Evolutionary conservation across 1,139 yeast species (phyloP).

Genomic region (Pichia sp.): DNA sequence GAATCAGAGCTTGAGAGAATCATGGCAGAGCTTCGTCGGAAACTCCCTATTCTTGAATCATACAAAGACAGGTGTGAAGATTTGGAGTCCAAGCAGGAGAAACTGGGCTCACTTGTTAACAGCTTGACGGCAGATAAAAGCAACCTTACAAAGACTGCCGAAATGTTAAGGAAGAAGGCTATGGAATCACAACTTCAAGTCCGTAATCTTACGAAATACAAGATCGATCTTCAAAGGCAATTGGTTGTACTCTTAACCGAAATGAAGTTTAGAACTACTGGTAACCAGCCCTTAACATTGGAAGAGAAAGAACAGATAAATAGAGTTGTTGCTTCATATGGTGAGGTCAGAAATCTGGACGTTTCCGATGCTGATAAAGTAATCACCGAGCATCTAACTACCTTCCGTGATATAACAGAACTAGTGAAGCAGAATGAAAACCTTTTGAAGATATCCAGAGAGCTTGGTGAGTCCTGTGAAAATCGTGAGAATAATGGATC

Average conservation of each 20-base stretch:
- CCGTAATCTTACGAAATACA: conserved; percentile 44
- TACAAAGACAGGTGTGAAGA: conserved; percentile 47
- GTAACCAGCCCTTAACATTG: conserved; percentile 26
- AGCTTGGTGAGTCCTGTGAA: conserved; percentile 65
- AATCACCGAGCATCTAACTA: conserved; percentile 66
- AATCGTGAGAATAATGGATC: conserved; percentile 46
- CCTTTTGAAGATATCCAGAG: conserved; percentile 58
- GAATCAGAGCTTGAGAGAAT: conserved; percentile 66
- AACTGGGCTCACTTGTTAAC: conserved; percentile 42
- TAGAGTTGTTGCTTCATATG: conserved; percentile 24
- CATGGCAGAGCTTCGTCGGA: conserved; percentile 68
- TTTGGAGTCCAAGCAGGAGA: conserved; percentile 46
- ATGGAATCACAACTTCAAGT: conserved; percentile 33
- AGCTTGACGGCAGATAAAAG: conserved; percentile 37
- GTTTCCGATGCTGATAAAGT: conserved; percentile 64
- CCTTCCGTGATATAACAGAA: conserved; percentile 60
- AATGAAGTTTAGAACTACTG: conserved; percentile 46
- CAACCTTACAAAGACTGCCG: conserved; percentile 27
- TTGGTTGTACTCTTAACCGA: conserved; percentile 68
- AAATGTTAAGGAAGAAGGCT: conserved; percentile 27
- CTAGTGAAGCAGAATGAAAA: conserved; percentile 70
- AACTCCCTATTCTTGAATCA: conserved; percentile 71
- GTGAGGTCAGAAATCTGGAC: conserved; percentile 40
- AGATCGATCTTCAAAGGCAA: conserved; percentile 72
- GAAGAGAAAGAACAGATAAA: conserved; percentile 24